A percentile compares a stretch with the other conserved stretches of the same genome.
Evolutionary conservation across 192 early-diverging fungal genomes (phyloP).

Genomic region (Jimgerdemannia lactiflua): DNA sequence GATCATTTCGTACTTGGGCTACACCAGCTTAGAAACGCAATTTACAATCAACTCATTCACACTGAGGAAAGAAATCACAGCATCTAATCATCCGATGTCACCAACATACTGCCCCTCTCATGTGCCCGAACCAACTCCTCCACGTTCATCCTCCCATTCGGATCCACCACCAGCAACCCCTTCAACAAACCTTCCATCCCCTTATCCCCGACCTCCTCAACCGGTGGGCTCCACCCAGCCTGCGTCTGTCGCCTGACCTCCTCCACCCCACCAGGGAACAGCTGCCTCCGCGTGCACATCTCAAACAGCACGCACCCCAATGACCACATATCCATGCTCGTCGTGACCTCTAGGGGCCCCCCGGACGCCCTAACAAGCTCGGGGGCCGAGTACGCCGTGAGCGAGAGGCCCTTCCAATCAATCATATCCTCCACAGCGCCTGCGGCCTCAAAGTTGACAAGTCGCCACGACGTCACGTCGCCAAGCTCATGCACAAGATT

Average conservation of each 20-base stretch:
- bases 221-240: background rate
- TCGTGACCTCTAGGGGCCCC: background rate
- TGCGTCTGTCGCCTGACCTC: background rate
- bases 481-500: background rate
- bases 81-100: background rate
- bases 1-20: background rate
- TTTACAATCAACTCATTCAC: background rate
- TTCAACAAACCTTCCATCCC: background rate
- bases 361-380: background rate
- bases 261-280: constrained; percentile 1
- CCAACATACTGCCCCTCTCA: no score
- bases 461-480: background rate
- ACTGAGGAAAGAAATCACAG: background rate
- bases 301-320: constrained; percentile 5
- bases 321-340: constrained; percentile 8
- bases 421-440: background rate
- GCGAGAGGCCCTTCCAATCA: background rate
- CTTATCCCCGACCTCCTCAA: background rate
- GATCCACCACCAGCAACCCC: background rate
- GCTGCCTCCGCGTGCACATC: constrained; percentile 1
- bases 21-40: no score
- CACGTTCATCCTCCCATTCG: background rate
- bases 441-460: background rate
- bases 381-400: background rate
- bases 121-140: no score